Percentiles rank a stretch among this genome's conserved stretches.
Evolutionary conservation across 352 stramenopile genomes (phyloP).

Genomic region (Pythium phragmiticola): DNA sequence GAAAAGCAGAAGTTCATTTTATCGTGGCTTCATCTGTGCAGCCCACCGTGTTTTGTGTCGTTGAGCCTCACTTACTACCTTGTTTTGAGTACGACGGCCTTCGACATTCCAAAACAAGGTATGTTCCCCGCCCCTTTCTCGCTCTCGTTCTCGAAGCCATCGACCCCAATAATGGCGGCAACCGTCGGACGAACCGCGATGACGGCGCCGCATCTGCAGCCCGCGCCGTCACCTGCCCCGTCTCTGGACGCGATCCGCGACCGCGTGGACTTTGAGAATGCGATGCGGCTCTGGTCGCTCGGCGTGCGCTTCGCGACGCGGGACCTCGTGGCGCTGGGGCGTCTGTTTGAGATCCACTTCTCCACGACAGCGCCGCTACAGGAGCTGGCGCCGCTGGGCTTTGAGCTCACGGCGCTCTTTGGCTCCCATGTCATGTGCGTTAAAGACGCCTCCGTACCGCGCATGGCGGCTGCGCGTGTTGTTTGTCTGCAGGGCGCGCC

Average conservation of each 20-base stretch:
- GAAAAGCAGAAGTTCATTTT: too few species aligned
- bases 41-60: too few species aligned
- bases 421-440: slow-evolving; percentile 21
- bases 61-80: too few species aligned
- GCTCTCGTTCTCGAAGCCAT: background rate
- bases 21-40: too few species aligned
- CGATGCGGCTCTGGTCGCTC: slow-evolving; percentile 45
- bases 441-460: background rate
- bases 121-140: background rate
- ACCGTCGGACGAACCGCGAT: background rate
- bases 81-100: background rate
- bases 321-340: slow-evolving; percentile 62
- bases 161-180: background rate
- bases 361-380: background rate
- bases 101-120: slow-evolving; percentile 19
- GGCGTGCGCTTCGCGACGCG: slow-evolving; percentile 41
- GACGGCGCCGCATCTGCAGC: background rate
- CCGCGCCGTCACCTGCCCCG: background rate
- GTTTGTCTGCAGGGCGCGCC: slow-evolving; percentile 41
- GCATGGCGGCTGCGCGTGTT: slow-evolving; percentile 19
- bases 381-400: slow-evolving; percentile 38
- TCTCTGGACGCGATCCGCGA: slow-evolving; percentile 14
- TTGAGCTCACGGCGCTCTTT: slow-evolving; percentile 40
- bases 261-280: slow-evolving; percentile 41
- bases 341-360: slow-evolving; percentile 48